Base-by-base conservation (phyloP, 1,284 basidiomycete species). In the Cryptococcus wingfieldii region DNA sequence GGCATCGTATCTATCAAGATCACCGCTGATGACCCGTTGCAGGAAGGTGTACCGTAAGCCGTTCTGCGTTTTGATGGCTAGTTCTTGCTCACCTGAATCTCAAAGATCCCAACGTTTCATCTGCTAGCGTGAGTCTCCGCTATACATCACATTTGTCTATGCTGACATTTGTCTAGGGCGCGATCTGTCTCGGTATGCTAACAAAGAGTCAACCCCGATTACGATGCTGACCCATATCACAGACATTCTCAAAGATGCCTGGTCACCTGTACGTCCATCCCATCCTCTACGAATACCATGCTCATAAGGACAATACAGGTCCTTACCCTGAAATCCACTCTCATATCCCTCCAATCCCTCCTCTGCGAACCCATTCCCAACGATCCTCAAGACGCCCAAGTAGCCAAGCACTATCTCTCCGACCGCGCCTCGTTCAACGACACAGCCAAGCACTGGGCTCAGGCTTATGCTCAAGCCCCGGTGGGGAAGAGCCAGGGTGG, bases 301-400 rank as follows among this genome's bases (percentile, higher is more conserved):
- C 28, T 49, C 34, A 38, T 38, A 5, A 9, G 4, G 3, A 10
- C n/a, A 23, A 18, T 6, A 7, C 61, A 74, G 50, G 90, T 96
- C 42, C 83, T 95, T 61, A 98, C 96, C 1, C 86, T 98, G 72
- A 97, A 97, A 74, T 94, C 92, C 28, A 98, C 94, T 1, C 81
- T 98, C 68, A 94, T 98, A 75, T 96, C 93, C 0, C 83, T 98
- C 16, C 96, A 97, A 74, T 91, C 89, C 28, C 82, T 98, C 12
- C 81, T 98, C n/a, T 97, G 93, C 78, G 90, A 88, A 3, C 96
- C 95, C 0, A 93, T 97, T 74, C 96, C 95, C 13, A 89, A 88
- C 65, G 96, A 98, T 72, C 96, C 95, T 0, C 95, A 98, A 79
- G 96, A 98, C 71, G 95, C 96, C 0, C 93, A 98, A 78, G 91